Base-by-base conservation (phyloP, 768 basidiomycete species). In the Termitomyces sp. region DNA sequence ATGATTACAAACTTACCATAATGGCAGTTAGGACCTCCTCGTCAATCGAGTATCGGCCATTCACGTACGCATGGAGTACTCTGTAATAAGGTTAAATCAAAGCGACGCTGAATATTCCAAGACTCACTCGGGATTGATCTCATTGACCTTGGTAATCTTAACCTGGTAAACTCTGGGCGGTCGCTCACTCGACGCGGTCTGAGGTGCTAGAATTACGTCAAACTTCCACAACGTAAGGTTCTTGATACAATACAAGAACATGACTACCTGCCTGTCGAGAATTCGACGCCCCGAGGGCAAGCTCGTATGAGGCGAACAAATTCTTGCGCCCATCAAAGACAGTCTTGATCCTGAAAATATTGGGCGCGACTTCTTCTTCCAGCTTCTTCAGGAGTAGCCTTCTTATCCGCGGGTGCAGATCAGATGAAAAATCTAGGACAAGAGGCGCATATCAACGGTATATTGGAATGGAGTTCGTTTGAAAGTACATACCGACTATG, bases 271-370 rank as follows among this genome's bases (percentile, higher is more conserved):
- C 61, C 52, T 40, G 28, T 12, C 53, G 47, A 47, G 58, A 54
- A 19, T 57, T 3, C 3, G 58, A 42, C 3, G 52, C 27, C 3
- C 61, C 61, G 4, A 62, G 55, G 3, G 45, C 41, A 4, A 64
- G 49, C 19, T 61, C 42, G 17, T 52, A 57, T 1, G 63, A 37
- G 0, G 63, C 42, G 27, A 61, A 64, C 44, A 61, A 10, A 27
- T 64, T 64, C 34, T 91, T 92, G 30, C 86, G 76, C 0, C 90
- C 89, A 58, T 92, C 91, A 56, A 90, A 92, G 1, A 81, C 89
- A 11, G 79, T 85, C 8, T 75, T 79, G 3, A 85, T 87, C 2
- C 80, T 87, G 66, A 93, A 93, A 19, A 89, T 73, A 12, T 78
- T 8, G 19, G 82, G 81, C 0, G 83, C 50, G 12, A 51, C 35